phyloP scores from a whole-genome alignment of 202 grass and related monocot species.

The Carex arenaria region DNA sequence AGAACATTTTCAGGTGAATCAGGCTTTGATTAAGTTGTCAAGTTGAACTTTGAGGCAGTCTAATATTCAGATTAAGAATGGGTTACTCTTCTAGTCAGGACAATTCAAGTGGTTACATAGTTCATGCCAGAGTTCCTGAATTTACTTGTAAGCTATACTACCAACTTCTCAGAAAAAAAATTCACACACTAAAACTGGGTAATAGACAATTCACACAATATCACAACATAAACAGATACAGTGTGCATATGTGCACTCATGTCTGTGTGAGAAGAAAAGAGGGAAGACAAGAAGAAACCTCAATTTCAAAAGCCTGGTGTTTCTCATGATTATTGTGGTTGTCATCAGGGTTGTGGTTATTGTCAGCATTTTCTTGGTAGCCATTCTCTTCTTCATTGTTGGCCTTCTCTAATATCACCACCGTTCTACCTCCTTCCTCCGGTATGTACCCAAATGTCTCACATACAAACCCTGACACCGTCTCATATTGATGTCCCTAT shows the following conservation, averaged over 20 bases:
- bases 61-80: slow-evolving; percentile 1
- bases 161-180: not conserved
- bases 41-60: not conserved
- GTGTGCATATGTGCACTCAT: not conserved
- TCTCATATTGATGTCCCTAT: slow-evolving; percentile 92
- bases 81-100: not conserved
- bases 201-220: not conserved
- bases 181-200: not conserved
- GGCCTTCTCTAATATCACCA: slow-evolving; percentile 71
- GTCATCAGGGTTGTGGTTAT: slow-evolving; percentile 36
- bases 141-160: slow-evolving; percentile 1
- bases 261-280: not conserved
- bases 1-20: too few species aligned
- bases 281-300: slow-evolving; percentile 37
- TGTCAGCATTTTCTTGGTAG: slow-evolving; percentile 50
- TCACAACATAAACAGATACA: too few species aligned
- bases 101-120: not conserved
- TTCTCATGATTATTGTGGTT: slow-evolving; percentile 19
- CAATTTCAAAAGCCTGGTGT: slow-evolving; percentile 81
- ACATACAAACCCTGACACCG: slow-evolving; percentile 90
- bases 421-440: slow-evolving; percentile 73
- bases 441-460: slow-evolving; percentile 93
- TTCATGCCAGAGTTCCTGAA: not conserved
- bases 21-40: not conserved
- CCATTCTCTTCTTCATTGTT: slow-evolving; percentile 56